Evolutionary conservation across 164 flowering plant species (phyloP).

Genomic region (Stephania cephalantha): DNA sequence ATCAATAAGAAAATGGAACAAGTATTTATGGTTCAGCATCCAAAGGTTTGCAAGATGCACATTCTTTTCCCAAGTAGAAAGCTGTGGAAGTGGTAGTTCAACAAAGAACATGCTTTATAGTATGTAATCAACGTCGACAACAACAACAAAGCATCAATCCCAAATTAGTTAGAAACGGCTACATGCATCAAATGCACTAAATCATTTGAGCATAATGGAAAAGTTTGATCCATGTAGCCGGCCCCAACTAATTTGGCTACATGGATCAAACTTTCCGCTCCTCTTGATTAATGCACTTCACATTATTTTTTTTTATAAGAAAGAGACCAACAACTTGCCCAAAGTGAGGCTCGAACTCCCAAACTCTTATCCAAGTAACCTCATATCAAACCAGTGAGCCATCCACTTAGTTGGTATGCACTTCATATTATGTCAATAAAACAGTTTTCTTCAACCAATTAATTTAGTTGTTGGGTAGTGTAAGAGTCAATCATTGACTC

Average conservation of each 20-base stretch:
- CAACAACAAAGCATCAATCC: neutral
- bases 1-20: neutral
- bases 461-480: neutral
- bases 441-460: neutral
- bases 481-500: neutral
- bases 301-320: too few relatives aligned
- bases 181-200: neutral
- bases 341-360: too few relatives aligned
- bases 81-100: neutral
- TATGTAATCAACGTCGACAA: neutral
- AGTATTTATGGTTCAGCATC: neutral
- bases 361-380: too few relatives aligned
- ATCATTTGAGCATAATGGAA: neutral
- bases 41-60: neutral
- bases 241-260: neutral
- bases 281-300: too few relatives aligned
- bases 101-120: neutral
- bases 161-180: neutral
- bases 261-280: neutral
- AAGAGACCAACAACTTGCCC: too few relatives aligned
- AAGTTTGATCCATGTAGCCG: neutral
- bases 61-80: neutral
- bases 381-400: too few relatives aligned
- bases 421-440: too few relatives aligned
- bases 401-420: too few relatives aligned